Evolutionary conservation across 2,329 filamentous ascomycete genomes (phyloP), one percentile per base, ranked within the genome.

Genomic region (Cytospora schulzeri): DNA sequence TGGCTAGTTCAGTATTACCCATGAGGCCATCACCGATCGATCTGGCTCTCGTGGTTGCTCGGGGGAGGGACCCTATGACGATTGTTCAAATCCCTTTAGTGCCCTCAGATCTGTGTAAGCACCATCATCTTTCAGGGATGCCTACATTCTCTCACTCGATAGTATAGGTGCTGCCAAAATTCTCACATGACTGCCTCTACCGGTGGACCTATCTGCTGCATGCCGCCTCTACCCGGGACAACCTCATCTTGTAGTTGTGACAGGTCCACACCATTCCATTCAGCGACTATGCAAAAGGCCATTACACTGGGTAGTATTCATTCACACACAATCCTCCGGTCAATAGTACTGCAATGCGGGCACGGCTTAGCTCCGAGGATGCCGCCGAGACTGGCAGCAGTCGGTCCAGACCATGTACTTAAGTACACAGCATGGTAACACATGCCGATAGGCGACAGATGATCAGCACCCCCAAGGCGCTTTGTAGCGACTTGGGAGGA

Each of bases 231-330:
- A 48, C n/a, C 41, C 45, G 22, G 11, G 5, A 48, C 24, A 24
- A 12, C 8, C n/a, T 12, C 8, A 1, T 24, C 6, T 24, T n/a
- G 45, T 24, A 22, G n/a, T 29, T 35, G 28, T 35, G 54, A 24
- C 35, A 51, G 28, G 22, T 56, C 14, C 60, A 62, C 60, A 62
- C 52, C 52, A 62, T 62, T 52, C 35, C 52, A 28, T 31, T 28
- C 48, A 54, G 22, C 22, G 38, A 45, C 50, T 56, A 52, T 35
- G 35, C 52, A 62, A 22, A 38, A n/a, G n/a, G 54, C 24, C 28
- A n/a, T 31, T 31, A 50, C 38, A 51, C 38, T 54, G 60, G 29
- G 24, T 31, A 28, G 38, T 50, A 48, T 41, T 50, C 28, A 56
- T 62, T 54, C 52, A 51, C 17, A 41, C 22, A 56, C n/a, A 56